phyloP scores from a whole-genome alignment of 805 yeast species.

The Vanderwaltozyma verrucispora region DNA sequence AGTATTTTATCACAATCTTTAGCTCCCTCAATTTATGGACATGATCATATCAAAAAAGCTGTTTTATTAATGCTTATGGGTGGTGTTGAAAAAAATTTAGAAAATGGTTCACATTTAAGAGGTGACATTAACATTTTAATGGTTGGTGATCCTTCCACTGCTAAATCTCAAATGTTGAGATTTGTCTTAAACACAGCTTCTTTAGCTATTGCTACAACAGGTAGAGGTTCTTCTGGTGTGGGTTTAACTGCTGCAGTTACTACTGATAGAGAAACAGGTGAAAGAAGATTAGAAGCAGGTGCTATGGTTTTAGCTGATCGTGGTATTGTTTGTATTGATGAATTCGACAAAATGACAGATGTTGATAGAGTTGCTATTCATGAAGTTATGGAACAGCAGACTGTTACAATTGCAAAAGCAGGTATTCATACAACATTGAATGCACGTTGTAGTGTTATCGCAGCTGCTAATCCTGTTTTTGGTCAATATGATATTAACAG shows the following conservation, averaged over 20 bases:
- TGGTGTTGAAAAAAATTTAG: conserved; percentile 88
- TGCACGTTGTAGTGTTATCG: conserved; percentile 93
- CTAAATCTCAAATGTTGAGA: conserved; percentile 90
- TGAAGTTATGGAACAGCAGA: conserved; percentile 99
- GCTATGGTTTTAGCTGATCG: conserved; percentile 98
- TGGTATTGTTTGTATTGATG: conserved; percentile 97
- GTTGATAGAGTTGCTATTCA: conserved; percentile 96
- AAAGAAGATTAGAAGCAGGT: conserved; percentile 93
- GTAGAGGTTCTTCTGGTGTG: conserved; percentile 99
- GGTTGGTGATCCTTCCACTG: conserved; percentile 99
- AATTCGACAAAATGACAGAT: conserved; percentile 97
- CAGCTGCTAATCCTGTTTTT: conserved; percentile 96
- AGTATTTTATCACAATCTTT: conserved; percentile 73
- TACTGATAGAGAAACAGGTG: conserved; percentile 93
- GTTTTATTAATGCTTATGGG: conserved; percentile 85
- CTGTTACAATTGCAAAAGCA: conserved; percentile 95
- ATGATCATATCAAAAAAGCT: conserved; percentile 83
- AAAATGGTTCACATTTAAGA: conserved; percentile 92
- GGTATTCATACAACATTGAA: conserved; percentile 95
- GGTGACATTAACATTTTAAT: conserved; percentile 93
- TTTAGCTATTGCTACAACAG: conserved; percentile 94
- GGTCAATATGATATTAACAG: conserved; percentile 95
- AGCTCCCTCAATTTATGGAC: conserved; percentile 95
- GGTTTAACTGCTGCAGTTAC: conserved; percentile 99
- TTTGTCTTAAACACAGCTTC: conserved; percentile 93